Evolutionary conservation across 495 filamentous ascomycete genomes (phyloP).

Genomic region (Daldinia bambusicola): DNA sequence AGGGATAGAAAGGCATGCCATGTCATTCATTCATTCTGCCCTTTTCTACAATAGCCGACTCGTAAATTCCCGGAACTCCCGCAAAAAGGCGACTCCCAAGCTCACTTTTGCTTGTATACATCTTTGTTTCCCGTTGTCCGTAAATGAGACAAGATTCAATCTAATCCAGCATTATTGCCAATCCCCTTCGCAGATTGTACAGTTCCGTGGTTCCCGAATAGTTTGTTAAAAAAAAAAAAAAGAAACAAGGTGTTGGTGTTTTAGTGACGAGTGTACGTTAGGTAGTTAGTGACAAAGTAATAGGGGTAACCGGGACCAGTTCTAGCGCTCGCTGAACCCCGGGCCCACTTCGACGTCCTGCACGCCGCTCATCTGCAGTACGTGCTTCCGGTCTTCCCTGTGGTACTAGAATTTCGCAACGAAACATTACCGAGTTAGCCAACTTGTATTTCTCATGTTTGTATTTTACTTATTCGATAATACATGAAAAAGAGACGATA

Average conservation of each 20-base stretch:
- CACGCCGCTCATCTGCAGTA: slow-evolving; percentile 49
- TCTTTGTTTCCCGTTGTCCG: not conserved
- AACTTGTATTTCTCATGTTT: too few relatives aligned
- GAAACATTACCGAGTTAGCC: slow-evolving; percentile 4
- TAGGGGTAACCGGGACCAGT: slow-evolving; percentile 7
- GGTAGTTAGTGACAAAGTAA: not conserved
- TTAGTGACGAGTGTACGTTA: not conserved
- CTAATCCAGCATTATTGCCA: not conserved
- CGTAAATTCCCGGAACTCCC: not conserved
- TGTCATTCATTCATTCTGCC: not conserved
- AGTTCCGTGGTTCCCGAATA: not conserved
- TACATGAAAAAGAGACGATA: too few relatives aligned
- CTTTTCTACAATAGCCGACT: not conserved
- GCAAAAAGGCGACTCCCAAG: not conserved
- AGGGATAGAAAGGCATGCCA: too few relatives aligned
- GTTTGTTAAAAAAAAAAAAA: not conserved
- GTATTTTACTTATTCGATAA: too few relatives aligned
- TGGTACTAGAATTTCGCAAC: slow-evolving; percentile 46
- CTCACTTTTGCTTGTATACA: not conserved
- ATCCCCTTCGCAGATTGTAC: not conserved
- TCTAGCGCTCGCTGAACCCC: slow-evolving; percentile 50
- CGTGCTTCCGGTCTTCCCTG: slow-evolving; percentile 59
- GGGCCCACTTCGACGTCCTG: slow-evolving; percentile 28
- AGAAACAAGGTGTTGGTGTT: too few relatives aligned
- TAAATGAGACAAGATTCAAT: not conserved